A percentile compares a stretch with the other conserved stretches of the same genome.
These are phyloP conservation scores for Candida rishiriensis DNA, from an alignment of 805 yeast genomes.

Conservation along the genomic window DNA sequence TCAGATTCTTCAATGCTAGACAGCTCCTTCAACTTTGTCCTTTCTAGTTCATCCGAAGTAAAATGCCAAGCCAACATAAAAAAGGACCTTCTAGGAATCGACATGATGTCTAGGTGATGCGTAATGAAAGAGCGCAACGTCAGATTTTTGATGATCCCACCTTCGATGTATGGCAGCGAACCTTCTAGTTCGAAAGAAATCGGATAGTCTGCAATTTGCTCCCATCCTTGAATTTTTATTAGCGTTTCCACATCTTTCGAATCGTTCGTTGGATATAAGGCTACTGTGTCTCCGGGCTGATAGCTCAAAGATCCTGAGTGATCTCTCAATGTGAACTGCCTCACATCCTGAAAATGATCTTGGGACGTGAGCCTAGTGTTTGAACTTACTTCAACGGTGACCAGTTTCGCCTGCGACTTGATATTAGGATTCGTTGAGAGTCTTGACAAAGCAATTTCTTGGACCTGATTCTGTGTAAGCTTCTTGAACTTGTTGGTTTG, in stretches of 20 bases:
- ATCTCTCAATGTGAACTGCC: constrained; percentile 49
- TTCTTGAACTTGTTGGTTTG: constrained; percentile 27
- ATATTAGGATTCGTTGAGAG: constrained; percentile 1
- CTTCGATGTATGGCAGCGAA: constrained; percentile 39
- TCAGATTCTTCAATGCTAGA: constrained; percentile 67
- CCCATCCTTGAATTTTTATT: constrained; percentile 71
- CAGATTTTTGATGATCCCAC: constrained; percentile 55
- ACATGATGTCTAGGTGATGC: constrained; percentile 75
- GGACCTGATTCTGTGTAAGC: constrained; percentile 24
- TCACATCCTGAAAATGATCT: constrained; percentile 88
- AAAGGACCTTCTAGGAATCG: constrained; percentile 82
- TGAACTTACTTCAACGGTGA: constrained; percentile 40
- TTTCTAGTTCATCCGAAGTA: constrained; percentile 67
- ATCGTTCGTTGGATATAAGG: constrained; percentile 72
- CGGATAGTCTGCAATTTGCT: constrained; percentile 60
- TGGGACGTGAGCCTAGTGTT: constrained; percentile 62
- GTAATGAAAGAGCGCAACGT: constrained; percentile 71
- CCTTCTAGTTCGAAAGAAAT: constrained; percentile 32
- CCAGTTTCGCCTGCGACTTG: constrained; percentile 2
- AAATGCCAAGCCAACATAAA: constrained; percentile 74
- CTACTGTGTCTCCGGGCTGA: constrained; percentile 77
- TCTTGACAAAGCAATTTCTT: constrained; percentile 29
- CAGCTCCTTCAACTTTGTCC: constrained; percentile 72
- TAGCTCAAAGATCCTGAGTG: constrained; percentile 31
- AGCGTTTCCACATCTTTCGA: constrained; percentile 58